phyloP scores from a whole-genome alignment of 2,329 filamentous ascomycete genomes.

The Macroventuria anomochaeta region DNA sequence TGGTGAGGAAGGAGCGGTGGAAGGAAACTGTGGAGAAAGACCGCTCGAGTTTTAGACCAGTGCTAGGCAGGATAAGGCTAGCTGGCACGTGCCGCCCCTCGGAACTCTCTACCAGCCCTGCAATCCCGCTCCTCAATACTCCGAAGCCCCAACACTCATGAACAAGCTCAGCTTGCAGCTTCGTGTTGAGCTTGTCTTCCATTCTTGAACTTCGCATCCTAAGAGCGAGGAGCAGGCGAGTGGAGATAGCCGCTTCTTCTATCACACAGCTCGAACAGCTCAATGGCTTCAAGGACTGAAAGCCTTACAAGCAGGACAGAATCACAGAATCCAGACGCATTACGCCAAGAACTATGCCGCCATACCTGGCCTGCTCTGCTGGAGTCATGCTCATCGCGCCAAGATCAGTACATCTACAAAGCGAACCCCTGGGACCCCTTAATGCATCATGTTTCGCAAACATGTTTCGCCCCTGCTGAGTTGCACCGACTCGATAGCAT shows the following conservation, averaged over 20 bases:
- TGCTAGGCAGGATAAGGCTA: slow-evolving; percentile 6
- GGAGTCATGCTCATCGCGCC: slow-evolving; percentile 1
- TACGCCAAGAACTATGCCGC: slow-evolving; percentile 1
- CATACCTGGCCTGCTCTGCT: neutral
- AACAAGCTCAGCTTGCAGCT: neutral
- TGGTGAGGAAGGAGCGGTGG: neutral
- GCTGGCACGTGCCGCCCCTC: neutral
- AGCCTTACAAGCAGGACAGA: neutral
- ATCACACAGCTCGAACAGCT: neutral
- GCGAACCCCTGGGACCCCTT: slow-evolving; percentile 1
- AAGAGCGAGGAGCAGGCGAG: neutral
- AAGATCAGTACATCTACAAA: neutral
- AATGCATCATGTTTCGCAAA: slow-evolving; percentile 8
- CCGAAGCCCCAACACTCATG: neutral
- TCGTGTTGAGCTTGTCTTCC: neutral
- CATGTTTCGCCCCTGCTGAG: neutral
- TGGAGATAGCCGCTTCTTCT: neutral
- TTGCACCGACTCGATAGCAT: neutral
- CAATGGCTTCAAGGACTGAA: neutral
- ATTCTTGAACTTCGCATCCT: too few species aligned
- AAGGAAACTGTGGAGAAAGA: neutral
- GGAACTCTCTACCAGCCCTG: neutral
- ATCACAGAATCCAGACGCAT: neutral
- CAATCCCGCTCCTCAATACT: slow-evolving; percentile 1
- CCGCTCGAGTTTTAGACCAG: neutral